A percentile compares a stretch with the other conserved stretches of the same genome.
Conservation (phyloP, 495 filamentous ascomycete genomes). For the Aspergillus campestris region DNA sequence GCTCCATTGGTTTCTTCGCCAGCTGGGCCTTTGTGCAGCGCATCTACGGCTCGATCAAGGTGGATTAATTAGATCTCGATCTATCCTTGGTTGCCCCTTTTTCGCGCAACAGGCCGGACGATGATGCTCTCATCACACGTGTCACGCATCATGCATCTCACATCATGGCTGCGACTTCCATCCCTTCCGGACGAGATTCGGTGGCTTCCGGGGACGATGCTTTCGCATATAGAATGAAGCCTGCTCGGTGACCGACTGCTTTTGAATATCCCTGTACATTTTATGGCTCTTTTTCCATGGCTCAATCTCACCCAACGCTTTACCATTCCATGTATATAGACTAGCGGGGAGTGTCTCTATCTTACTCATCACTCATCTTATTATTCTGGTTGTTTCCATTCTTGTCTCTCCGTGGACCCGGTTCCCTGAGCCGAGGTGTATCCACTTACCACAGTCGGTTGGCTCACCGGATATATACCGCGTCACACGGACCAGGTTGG, state of each 20-base stretch:
- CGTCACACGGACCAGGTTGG: too few relatives aligned
- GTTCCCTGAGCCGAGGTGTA: too few relatives aligned
- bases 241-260: background rate
- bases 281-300: background rate
- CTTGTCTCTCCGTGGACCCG: background rate
- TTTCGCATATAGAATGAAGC: background rate
- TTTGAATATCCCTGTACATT: constrained; percentile 13
- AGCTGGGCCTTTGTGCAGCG: constrained; percentile 88
- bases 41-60: constrained; percentile 94
- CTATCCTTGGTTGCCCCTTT: constrained; percentile 3
- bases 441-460: too few relatives aligned
- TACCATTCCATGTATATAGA: constrained; percentile 13
- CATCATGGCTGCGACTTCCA: too few relatives aligned
- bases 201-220: too few relatives aligned
- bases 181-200: too few relatives aligned
- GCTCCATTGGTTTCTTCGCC: constrained; percentile 90
- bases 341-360: background rate
- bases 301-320: background rate
- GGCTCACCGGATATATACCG: too few relatives aligned
- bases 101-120: background rate
- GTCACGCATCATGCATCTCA: too few relatives aligned
- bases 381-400: background rate
- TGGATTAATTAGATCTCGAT: constrained; percentile 51
- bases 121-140: background rate
- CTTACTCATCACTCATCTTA: too few relatives aligned